Base-by-base conservation (phyloP, 768 basidiomycete species). In the Mycena belliarum region DNA sequence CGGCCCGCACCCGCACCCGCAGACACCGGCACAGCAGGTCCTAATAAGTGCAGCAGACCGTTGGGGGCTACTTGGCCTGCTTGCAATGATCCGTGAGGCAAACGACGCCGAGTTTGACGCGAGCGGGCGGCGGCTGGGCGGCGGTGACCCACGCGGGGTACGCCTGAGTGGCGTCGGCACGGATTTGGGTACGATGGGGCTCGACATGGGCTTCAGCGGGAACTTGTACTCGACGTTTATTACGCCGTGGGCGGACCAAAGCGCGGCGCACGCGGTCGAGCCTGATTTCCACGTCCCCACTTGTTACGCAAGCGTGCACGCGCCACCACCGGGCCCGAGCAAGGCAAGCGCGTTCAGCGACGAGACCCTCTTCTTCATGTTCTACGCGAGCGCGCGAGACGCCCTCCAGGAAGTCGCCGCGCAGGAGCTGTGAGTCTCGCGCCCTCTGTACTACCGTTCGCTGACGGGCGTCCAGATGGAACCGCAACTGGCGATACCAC, bases 301-400 rank as follows among this genome's bases (percentile, higher is more conserved):
- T 26, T 97, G 95, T 75, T 98, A 98, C 66, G 72, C 76, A 60
- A 94, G 88, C 72, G 95, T 97, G 46, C 88, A 91, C 65, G 87
- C 95, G 32, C 87, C 89, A 35, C 86, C 93, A 44, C 89, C 91
- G 35, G 90, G 90, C 5, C 88, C 90, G 50, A 79, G 69, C 61
- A 95, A 94, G 75, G 89, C 87, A 18, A 81, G 82, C 1, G 84
- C 87, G 48, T 96, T 98, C 75, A 90, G 89, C 72, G 95, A 98
- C 72, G 95, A 98, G 74, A 97, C 95, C 16, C 76, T 98, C 25
- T 97, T 98, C 75, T 96, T 93, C 81, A 95, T 96, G 85, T 98
- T 98, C 80, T 98, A 98, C 76, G 87, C 93, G 55, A 88, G 86
- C 73, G 93, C 95, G 55, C 79, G 91, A 67, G 95, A 98, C 75